phyloP scores from a whole-genome alignment of 805 yeast genomes.

The Yamadazyma laniorum region DNA sequence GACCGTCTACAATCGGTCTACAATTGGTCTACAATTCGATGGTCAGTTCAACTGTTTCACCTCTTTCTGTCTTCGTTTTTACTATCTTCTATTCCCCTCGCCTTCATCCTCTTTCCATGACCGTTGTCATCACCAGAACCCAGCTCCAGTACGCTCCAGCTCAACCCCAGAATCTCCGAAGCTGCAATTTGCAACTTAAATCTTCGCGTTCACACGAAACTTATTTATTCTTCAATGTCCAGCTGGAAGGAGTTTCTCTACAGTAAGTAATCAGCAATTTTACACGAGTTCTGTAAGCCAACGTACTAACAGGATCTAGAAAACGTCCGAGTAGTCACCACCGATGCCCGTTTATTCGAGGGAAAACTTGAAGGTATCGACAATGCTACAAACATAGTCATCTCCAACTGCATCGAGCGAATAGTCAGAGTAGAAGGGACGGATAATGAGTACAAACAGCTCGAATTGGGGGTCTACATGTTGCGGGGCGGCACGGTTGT shows the following conservation, averaged over 20 bases:
- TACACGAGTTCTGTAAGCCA: background rate
- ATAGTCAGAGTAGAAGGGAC: constrained; percentile 43
- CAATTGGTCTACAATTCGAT: no score
- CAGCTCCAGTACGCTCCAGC: no score
- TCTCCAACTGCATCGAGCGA: constrained; percentile 52
- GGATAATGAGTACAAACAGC: constrained; percentile 37
- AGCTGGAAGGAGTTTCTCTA: constrained; percentile 29
- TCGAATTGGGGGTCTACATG: constrained; percentile 48
- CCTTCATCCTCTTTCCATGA: no score
- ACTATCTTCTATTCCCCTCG: no score
- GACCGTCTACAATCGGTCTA: no score
- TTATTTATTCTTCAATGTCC: constrained; percentile 20
- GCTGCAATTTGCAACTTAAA: no score
- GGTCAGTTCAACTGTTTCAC: no score
- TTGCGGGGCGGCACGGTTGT: constrained; percentile 61
- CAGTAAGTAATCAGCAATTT: constrained; percentile 25
- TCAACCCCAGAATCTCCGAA: no score
- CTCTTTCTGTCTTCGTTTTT: no score
- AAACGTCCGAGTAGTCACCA: constrained; percentile 39
- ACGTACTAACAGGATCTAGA: constrained; percentile 26
- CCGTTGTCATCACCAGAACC: no score
- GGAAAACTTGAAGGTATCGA: constrained; percentile 57
- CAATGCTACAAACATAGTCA: constrained; percentile 58
- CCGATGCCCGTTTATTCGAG: constrained; percentile 44
- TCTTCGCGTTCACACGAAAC: background rate